Conservation (phyloP, 495 filamentous ascomycete species). For the Rostrohypoxylon terebratum region DNA sequence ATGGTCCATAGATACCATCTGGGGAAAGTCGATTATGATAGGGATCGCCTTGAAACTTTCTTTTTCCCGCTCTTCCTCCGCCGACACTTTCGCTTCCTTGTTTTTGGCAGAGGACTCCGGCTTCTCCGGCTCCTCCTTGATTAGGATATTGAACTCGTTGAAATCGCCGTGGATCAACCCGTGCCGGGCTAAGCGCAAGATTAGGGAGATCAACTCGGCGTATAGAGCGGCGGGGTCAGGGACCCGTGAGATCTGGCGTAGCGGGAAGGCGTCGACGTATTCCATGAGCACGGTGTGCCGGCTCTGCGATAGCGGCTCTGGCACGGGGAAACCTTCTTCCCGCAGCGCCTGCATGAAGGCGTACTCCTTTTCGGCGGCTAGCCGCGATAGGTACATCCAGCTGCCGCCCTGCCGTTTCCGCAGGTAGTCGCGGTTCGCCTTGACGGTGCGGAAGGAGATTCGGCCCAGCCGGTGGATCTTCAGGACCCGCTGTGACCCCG, state of each 20-base stretch:
- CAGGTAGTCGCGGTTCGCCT: conserved; percentile 95
- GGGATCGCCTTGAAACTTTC: conserved; percentile 65
- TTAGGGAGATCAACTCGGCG: conserved; percentile 86
- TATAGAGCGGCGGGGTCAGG: conserved; percentile 84
- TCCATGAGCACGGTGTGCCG: conserved; percentile 97
- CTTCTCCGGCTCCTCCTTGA: conserved; percentile 73
- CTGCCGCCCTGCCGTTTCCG: conserved; percentile 77
- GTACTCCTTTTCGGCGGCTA: conserved; percentile 92
- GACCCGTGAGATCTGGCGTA: conserved; percentile 84
- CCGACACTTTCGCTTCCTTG: conserved; percentile 38
- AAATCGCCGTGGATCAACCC: conserved; percentile 98
- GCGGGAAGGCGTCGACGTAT: conserved; percentile 86
- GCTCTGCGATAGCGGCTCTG: conserved; percentile 84
- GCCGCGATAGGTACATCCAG: conserved; percentile 97
- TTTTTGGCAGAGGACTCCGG: conserved; percentile 30
- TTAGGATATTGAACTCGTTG: conserved; percentile 98
- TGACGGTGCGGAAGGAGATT: conserved; percentile 96
- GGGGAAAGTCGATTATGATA: conserved; percentile 95
- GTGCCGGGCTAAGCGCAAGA: conserved; percentile 83
- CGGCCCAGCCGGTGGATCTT: conserved; percentile 96
- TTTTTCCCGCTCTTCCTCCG: conserved; percentile 41
- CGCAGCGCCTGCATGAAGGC: conserved; percentile 89
- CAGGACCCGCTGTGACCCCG: conserved; percentile 74
- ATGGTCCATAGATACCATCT: conserved; percentile 98
- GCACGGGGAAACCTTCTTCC: conserved; percentile 87